These are phyloP conservation scores for Byssoonygena ceratinophila DNA, from an alignment of 2,329 filamentous ascomycete species.

Conservation along the genomic window DNA sequence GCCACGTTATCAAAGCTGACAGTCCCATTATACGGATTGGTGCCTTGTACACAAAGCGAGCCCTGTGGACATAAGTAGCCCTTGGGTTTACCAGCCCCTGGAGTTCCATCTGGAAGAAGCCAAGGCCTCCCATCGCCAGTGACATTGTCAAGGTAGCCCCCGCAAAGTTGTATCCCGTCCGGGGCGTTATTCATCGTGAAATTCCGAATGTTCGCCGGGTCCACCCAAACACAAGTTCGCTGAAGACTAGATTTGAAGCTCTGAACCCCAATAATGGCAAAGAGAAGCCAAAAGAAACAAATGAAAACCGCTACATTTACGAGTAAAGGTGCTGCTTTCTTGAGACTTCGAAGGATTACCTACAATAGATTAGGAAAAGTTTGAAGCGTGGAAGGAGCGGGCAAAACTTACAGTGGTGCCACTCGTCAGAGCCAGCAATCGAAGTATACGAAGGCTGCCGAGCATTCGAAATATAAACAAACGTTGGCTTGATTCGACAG, in stretches of 20 bases:
- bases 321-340: slow-evolving; percentile 84
- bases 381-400: not conserved
- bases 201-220: slow-evolving; percentile 41
- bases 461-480: slow-evolving; percentile 93
- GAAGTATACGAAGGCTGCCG: slow-evolving; percentile 82
- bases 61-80: slow-evolving; percentile 79
- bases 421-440: slow-evolving; percentile 81
- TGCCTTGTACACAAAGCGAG: slow-evolving; percentile 69
- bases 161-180: slow-evolving; percentile 67
- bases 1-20: slow-evolving; percentile 92
- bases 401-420: slow-evolving; percentile 65
- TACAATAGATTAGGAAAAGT: slow-evolving; percentile 28
- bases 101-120: slow-evolving; percentile 47
- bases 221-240: slow-evolving; percentile 68
- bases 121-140: slow-evolving; percentile 56
- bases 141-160: slow-evolving; percentile 59
- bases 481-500: slow-evolving; percentile 58
- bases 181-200: slow-evolving; percentile 41
- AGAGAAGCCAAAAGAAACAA: slow-evolving; percentile 93
- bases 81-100: slow-evolving; percentile 50
- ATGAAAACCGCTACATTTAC: slow-evolving; percentile 91
- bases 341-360: slow-evolving; percentile 89
- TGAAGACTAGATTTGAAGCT: slow-evolving; percentile 80
- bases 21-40: slow-evolving; percentile 72
- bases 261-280: slow-evolving; percentile 92